Conservation (phyloP, 1,284 basidiomycete genomes). For the Retiboletus flavoniger region DNA sequence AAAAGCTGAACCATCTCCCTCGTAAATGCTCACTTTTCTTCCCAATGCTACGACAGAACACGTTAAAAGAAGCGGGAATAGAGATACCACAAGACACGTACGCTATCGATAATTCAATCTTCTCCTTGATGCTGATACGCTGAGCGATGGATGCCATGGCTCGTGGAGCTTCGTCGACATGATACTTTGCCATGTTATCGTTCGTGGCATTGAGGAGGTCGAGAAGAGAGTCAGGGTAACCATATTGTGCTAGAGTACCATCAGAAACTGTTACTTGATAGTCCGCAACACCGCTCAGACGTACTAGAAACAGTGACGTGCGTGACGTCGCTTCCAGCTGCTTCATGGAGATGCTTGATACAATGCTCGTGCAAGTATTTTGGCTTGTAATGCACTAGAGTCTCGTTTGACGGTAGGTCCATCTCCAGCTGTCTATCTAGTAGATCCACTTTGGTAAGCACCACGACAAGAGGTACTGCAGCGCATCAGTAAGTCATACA, state of each 20-base stretch:
- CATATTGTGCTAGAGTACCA: neutral
- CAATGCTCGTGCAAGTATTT: constrained; percentile 4
- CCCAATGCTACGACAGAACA: constrained; percentile 21
- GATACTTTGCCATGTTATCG: constrained; percentile 5
- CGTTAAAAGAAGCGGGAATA: neutral
- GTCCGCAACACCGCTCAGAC: neutral
- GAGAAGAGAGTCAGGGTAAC: constrained; percentile 1
- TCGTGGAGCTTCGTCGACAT: constrained; percentile 4
- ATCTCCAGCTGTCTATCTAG: constrained; percentile 2
- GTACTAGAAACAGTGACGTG: constrained; percentile 12
- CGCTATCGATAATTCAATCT: constrained; percentile 19
- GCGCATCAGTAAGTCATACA: neutral
- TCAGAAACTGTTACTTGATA: neutral
- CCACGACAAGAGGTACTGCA: constrained; percentile 20
- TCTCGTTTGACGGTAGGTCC: neutral
- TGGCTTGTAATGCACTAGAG: neutral
- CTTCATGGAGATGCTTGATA: too few relatives aligned
- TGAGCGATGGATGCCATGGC: constrained; percentile 19
- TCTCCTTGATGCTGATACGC: constrained; percentile 21
- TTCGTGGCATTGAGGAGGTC: constrained; percentile 4
- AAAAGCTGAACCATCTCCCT: neutral
- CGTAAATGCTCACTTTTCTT: constrained; percentile 18
- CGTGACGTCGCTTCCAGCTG: neutral
- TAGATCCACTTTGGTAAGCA: constrained; percentile 17
- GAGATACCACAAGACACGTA: neutral